Percentiles rank a stretch among this genome's conserved stretches.
phyloP scores from a whole-genome alignment of 2,329 filamentous ascomycete genomes.

The Dryadomyces quercus-mongolicae region DNA sequence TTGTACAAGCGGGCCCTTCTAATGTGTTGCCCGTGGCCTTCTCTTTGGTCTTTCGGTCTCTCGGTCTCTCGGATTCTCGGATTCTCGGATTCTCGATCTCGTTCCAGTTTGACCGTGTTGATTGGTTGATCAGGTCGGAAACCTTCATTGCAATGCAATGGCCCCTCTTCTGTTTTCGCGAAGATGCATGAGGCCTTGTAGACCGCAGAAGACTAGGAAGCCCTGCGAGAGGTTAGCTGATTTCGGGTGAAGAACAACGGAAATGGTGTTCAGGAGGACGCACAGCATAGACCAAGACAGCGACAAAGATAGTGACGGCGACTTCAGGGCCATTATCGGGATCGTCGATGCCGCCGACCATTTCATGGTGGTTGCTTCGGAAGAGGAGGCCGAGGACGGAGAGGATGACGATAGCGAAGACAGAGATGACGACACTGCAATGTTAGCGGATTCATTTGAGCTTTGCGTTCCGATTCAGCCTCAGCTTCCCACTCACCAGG shows the following conservation, averaged over 20 bases:
- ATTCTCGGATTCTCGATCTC: too few species aligned
- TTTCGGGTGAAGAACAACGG: background rate
- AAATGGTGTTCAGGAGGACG: constrained; percentile 23
- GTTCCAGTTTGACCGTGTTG: too few species aligned
- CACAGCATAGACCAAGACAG: constrained; percentile 83
- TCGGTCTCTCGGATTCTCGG: too few species aligned
- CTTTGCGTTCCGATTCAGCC: too few species aligned
- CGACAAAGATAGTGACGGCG: constrained; percentile 73
- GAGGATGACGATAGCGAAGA: constrained; percentile 55
- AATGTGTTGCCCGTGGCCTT: too few species aligned
- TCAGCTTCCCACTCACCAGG: constrained; percentile 52
- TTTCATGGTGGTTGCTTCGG: constrained; percentile 66
- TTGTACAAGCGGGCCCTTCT: background rate
- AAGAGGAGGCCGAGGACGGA: constrained; percentile 59
- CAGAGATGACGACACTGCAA: constrained; percentile 59
- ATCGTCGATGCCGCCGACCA: constrained; percentile 64
- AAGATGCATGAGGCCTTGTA: constrained; percentile 77
- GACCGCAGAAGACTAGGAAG: constrained; percentile 84
- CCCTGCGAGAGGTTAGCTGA: constrained; percentile 35
- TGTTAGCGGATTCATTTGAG: too few species aligned
- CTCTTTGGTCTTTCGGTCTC: too few species aligned
- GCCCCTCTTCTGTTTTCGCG: constrained; percentile 73
- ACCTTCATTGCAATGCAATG: constrained; percentile 51
- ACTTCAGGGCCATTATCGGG: constrained; percentile 66
- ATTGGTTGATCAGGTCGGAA: too few species aligned